These are phyloP conservation scores for Periconia sp. DNA, from an alignment of 2,329 filamentous ascomycete genomes.

Conservation along the genomic window DNA sequence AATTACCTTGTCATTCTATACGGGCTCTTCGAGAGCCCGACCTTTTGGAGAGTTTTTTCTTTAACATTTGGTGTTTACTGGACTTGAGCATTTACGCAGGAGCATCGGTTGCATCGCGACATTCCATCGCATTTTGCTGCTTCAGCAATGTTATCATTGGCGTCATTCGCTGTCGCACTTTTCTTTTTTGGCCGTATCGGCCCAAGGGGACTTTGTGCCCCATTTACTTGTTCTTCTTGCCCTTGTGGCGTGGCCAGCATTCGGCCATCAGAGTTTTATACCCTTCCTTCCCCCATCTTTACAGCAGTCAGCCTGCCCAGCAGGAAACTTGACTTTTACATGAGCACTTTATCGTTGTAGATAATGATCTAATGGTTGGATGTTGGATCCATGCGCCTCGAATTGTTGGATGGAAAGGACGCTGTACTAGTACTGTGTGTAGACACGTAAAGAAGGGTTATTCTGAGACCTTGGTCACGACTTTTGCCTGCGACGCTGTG, in stretches of 20 bases:
- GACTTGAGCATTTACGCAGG: constrained; percentile 19
- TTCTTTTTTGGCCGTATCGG: too few species aligned
- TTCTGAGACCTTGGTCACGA: too few species aligned
- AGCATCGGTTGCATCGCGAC: constrained; percentile 10
- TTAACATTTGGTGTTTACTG: constrained; percentile 15
- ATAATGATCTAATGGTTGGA: constrained; percentile 36
- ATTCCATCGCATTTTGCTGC: background rate
- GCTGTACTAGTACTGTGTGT: constrained; percentile 15
- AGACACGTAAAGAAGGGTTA: too few species aligned
- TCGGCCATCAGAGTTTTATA: constrained; percentile 26
- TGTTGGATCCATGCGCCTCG: constrained; percentile 11
- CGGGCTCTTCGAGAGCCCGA: constrained; percentile 8
- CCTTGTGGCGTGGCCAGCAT: constrained; percentile 8
- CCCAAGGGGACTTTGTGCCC: too few species aligned
- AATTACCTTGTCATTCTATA: constrained; percentile 17
- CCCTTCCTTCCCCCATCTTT: constrained; percentile 17
- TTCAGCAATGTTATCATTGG: too few species aligned
- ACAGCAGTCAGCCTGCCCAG: background rate
- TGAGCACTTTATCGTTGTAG: constrained; percentile 23
- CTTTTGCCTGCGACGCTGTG: background rate
- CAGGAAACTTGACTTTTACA: constrained; percentile 6
- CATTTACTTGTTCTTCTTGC: too few species aligned
- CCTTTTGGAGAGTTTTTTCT: constrained; percentile 13
- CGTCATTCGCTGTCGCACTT: background rate
- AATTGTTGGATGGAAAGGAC: constrained; percentile 7